These are phyloP conservation scores for Hypoxylon sp. DNA, from an alignment of 2,329 filamentous ascomycete species.

Conservation along the genomic window DNA sequence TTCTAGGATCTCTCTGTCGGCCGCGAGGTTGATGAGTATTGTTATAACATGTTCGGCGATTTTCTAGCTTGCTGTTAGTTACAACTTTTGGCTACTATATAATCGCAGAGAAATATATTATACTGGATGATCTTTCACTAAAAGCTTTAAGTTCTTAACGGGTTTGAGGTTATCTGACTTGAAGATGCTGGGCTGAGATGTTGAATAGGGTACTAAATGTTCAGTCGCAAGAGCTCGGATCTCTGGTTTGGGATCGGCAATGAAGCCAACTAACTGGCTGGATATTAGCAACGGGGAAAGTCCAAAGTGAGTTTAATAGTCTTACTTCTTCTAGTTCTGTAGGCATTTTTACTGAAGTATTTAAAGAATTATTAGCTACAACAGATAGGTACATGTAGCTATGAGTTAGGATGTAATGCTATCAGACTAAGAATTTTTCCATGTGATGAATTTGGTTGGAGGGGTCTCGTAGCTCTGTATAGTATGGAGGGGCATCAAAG, in stretches of 20 bases:
- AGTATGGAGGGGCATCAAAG: conserved; percentile 26
- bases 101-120: conserved; percentile 51
- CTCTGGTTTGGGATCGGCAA: conserved; percentile 91
- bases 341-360: conserved; percentile 68
- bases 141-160: conserved; percentile 87
- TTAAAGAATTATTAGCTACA: not conserved
- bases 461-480: conserved; percentile 26
- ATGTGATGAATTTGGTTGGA: conserved; percentile 25
- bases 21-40: conserved; percentile 88
- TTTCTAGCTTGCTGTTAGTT: conserved; percentile 65
- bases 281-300: conserved; percentile 27
- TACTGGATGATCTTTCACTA: conserved; percentile 87
- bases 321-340: conserved; percentile 82
- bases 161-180: conserved; percentile 84
- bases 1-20: conserved; percentile 82
- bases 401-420: conserved; percentile 3
- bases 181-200: conserved; percentile 82
- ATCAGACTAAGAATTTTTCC: conserved; percentile 36
- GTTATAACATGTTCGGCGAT: conserved; percentile 95
- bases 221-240: conserved; percentile 89
- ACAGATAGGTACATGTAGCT: not conserved
- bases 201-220: conserved; percentile 87
- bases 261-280: conserved; percentile 83
- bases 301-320: conserved; percentile 9
- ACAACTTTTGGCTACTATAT: not conserved